Conservation (phyloP, 441 rosid species). For the Pelargonium cotyledonis region DNA sequence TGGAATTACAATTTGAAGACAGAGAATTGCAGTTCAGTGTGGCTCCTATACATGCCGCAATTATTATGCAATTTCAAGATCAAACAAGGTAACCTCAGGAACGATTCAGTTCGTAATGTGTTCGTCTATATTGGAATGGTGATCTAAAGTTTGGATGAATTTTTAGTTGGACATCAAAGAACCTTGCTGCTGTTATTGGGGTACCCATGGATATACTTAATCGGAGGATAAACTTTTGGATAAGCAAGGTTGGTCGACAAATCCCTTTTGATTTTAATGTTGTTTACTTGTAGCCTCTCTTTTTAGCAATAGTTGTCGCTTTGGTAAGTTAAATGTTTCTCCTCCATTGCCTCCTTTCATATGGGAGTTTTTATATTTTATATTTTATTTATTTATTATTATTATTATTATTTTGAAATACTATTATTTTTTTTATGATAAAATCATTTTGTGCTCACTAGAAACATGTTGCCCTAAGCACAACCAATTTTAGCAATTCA, state of each 20-base stretch:
- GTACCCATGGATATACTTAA: conserved; percentile 63
- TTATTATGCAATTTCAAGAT: conserved; percentile 92
- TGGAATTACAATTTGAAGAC: conserved; percentile 92
- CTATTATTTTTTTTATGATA: too few species aligned
- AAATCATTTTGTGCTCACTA: too few species aligned
- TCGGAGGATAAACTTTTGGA: conserved; percentile 82
- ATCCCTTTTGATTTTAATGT: not conserved
- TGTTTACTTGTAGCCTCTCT: not conserved
- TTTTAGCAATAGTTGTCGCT: not conserved
- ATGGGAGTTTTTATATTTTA: too few species aligned
- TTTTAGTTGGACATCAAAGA: conserved; percentile 74
- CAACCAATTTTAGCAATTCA: too few species aligned
- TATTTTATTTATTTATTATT: too few species aligned
- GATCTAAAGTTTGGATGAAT: not conserved
- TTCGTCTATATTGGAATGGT: conserved; percentile 10
- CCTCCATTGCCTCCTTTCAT: not conserved
- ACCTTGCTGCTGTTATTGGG: conserved; percentile 66
- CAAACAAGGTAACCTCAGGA: conserved; percentile 50
- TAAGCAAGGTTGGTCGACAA: conserved; percentile 58
- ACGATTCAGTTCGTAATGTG: conserved; percentile 2
- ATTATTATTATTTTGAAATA: too few species aligned
- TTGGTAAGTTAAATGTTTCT: not conserved
- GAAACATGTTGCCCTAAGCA: too few species aligned
- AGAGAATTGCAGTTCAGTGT: conserved; percentile 72
- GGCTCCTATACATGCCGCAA: conserved; percentile 80